Evolutionary conservation across 1,284 basidiomycete genomes (phyloP), one percentile per base, ranked within the genome.

Genomic region (Apiotrichum montevideense): DNA sequence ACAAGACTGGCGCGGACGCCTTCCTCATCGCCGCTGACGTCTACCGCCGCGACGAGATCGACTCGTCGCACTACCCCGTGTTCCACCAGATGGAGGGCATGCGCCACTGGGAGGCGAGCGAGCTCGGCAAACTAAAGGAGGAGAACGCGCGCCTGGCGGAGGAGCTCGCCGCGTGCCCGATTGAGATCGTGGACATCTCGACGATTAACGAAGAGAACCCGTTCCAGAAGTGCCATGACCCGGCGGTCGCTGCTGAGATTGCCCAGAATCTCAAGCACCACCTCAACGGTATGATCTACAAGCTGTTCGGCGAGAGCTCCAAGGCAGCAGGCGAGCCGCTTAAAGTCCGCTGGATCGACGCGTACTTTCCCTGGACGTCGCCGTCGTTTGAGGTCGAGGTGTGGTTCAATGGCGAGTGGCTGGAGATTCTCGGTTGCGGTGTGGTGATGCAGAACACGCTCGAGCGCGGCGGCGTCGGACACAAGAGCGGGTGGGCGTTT

Each of bases 21-120:
- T 98, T 94, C 90, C 80, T 98, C 37, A 81, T 98, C 50, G 90
- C 93, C 1, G 94, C 96, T n/a, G 96, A 99, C 79, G 96, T 99
- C 47, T 99, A 98, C 77, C 80, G 96, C 45, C 85, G 96, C 63
- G 96, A 99, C 82, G 96, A 98, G 78, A 98, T 99, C 64, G 96
- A 99, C 78, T 83, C 85, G 21, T 90, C 87, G 9, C 96, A 99
- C 76, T 98, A 98, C 75, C 96, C 96, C 15, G 88, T 97, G 46
- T 99, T 99, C 75, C 96, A 99, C 77, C 96, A 99, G 78, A 92
- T 97, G 80, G 96, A 99, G 75, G 96, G 95, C 35, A 92, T 94
- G 21, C 81, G 85, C 45, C 85, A 97, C 51, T 93, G 54, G 79
- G 63, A 70, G 13, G 87, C 81, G 55, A 57, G 65, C 14, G 69